These are phyloP conservation scores for Fusarium sp. DNA, from an alignment of 2,329 filamentous ascomycete genomes.

Conservation along the genomic window DNA sequence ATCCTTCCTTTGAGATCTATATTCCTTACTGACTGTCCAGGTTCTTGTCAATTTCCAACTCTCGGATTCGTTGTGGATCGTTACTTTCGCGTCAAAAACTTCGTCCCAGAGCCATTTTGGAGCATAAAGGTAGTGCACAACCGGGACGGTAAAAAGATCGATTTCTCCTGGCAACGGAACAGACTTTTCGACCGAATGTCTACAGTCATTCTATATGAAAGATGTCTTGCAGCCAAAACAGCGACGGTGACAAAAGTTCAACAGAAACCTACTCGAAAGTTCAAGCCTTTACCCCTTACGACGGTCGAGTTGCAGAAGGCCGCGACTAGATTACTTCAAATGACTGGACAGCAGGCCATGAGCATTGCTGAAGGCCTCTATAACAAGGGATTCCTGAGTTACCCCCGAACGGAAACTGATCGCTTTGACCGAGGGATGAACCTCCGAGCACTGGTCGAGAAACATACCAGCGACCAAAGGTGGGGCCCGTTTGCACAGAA, in stretches of 20 bases:
- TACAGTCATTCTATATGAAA: slow-evolving; percentile 85
- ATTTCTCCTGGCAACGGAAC: slow-evolving; percentile 85
- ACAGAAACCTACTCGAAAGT: slow-evolving; percentile 93
- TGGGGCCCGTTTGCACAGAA: slow-evolving; percentile 88
- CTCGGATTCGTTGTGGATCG: slow-evolving; percentile 97
- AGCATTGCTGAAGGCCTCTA: slow-evolving; percentile 87
- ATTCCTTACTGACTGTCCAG: slow-evolving; percentile 56
- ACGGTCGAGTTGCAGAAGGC: slow-evolving; percentile 98
- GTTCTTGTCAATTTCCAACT: slow-evolving; percentile 95
- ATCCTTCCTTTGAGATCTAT: neutral
- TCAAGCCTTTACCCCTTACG: slow-evolving; percentile 91
- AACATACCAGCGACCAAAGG: slow-evolving; percentile 79
- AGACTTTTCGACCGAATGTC: slow-evolving; percentile 90
- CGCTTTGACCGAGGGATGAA: slow-evolving; percentile 94
- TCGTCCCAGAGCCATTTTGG: slow-evolving; percentile 94
- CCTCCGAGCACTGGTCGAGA: slow-evolving; percentile 81
- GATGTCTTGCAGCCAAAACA: slow-evolving; percentile 80
- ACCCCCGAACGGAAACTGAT: slow-evolving; percentile 96
- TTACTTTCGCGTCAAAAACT: slow-evolving; percentile 94
- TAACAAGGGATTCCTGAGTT: slow-evolving; percentile 96
- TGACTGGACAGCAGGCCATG: slow-evolving; percentile 94
- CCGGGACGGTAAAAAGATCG: slow-evolving; percentile 82
- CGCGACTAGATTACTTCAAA: slow-evolving; percentile 87
- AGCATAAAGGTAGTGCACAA: slow-evolving; percentile 85
- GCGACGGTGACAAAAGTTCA: slow-evolving; percentile 88